These are phyloP conservation scores for Penicillium soppii DNA, from an alignment of 495 filamentous ascomycete species.

Conservation along the genomic window DNA sequence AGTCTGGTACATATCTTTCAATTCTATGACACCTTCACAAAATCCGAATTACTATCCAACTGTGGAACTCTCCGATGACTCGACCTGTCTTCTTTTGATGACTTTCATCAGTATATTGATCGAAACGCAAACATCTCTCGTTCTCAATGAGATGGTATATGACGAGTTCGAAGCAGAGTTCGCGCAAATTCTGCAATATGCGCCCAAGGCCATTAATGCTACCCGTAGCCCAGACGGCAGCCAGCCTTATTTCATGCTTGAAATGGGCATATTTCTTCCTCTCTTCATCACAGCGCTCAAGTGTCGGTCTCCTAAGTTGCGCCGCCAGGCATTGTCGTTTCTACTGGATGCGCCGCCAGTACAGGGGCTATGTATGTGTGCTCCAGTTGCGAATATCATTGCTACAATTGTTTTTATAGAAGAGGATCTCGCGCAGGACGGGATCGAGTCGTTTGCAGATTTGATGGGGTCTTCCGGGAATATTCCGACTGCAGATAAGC, in stretches of 20 bases:
- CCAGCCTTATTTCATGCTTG: conserved; percentile 45
- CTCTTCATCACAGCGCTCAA: conserved; percentile 51
- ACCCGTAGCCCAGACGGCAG: conserved; percentile 14
- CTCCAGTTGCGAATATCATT: conserved; percentile 14
- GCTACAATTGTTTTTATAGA: conserved; percentile 13
- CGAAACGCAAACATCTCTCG: conserved; percentile 16
- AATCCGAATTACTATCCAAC: not conserved
- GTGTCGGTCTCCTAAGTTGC: conserved; percentile 45
- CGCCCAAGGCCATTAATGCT: conserved; percentile 13
- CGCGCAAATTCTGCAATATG: conserved; percentile 15
- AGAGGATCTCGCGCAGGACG: conserved; percentile 5
- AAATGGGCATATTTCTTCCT: conserved; percentile 49
- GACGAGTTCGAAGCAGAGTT: conserved; percentile 22
- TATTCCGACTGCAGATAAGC: conserved; percentile 6
- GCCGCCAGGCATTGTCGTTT: conserved; percentile 41
- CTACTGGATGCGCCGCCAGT: conserved; percentile 26
- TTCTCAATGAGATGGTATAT: conserved; percentile 14
- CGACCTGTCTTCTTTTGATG: conserved; percentile 14
- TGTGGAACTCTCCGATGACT: not conserved
- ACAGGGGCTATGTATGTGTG: conserved; percentile 25
- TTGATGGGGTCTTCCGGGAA: not conserved
- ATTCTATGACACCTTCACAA: not conserved
- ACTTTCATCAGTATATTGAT: conserved; percentile 18
- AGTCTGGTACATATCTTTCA: conserved; percentile 13
- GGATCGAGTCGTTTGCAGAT: not conserved